These are phyloP conservation scores for Paecilomyces sp. DNA, from an alignment of 2,329 filamentous ascomycete species.

Conservation along the genomic window DNA sequence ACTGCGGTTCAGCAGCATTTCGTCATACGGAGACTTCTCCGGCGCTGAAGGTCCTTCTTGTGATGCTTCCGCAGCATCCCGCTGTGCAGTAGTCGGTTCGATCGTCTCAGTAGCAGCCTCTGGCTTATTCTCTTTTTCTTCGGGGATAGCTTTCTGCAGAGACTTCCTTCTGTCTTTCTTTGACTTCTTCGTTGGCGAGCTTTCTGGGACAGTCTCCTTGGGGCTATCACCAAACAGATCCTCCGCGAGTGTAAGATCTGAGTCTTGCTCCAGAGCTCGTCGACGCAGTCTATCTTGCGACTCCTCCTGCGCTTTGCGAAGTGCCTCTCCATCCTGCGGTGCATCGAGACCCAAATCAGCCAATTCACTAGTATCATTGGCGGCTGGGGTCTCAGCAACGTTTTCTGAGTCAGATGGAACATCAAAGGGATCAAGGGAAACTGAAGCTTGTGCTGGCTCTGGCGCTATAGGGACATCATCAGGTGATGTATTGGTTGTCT, in stretches of 20 bases:
- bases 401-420: constrained; percentile 2
- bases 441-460: not conserved
- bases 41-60: not conserved
- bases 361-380: not conserved
- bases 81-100: not conserved
- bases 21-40: not conserved
- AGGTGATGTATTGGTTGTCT: not conserved
- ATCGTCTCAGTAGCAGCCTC: not conserved
- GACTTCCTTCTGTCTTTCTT: constrained; percentile 32
- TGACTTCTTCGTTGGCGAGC: constrained; percentile 27
- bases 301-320: constrained; percentile 2
- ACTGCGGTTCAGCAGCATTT: not conserved
- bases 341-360: not conserved
- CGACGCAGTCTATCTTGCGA: constrained; percentile 2
- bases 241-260: constrained; percentile 8
- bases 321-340: not conserved
- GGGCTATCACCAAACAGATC: constrained; percentile 1
- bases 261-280: constrained; percentile 5
- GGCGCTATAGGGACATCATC: not conserved
- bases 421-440: constrained; percentile 10
- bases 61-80: not conserved
- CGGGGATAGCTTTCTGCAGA: constrained; percentile 18
- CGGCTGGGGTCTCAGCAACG: not conserved
- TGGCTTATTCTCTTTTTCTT: constrained; percentile 4
- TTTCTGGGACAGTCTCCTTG: constrained; percentile 3